These are phyloP conservation scores for Chaetomium sp. DNA, from an alignment of 2,329 filamentous ascomycete species.

Conservation along the genomic window DNA sequence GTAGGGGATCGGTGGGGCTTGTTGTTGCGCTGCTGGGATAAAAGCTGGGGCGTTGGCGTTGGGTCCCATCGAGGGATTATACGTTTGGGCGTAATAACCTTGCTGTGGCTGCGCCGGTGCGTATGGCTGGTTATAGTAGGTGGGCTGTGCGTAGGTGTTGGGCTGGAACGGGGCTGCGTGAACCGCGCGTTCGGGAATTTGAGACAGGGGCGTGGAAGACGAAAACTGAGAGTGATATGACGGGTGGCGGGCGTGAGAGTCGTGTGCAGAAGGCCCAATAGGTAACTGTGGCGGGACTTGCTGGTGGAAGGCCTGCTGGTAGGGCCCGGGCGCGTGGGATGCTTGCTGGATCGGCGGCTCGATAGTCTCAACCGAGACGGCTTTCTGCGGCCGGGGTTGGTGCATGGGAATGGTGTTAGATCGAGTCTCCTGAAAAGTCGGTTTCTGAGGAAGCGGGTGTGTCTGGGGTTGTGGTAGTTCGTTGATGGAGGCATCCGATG, in stretches of 20 bases:
- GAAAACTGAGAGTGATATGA: conserved; percentile 66
- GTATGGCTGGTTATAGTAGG: conserved; percentile 53
- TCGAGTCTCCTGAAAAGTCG: conserved; percentile 50
- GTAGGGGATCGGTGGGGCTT: conserved; percentile 34
- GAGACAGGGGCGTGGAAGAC: conserved; percentile 74
- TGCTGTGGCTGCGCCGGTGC: conserved; percentile 52
- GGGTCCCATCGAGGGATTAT: conserved; percentile 37
- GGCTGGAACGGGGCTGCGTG: conserved; percentile 88
- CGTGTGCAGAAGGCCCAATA: conserved; percentile 49
- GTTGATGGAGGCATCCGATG: conserved; percentile 38
- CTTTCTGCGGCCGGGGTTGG: conserved; percentile 89
- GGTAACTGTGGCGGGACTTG: conserved; percentile 75
- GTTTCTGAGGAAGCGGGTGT: conserved; percentile 53
- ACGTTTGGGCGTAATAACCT: conserved; percentile 59
- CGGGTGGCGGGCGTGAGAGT: conserved; percentile 56
- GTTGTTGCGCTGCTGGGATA: conserved; percentile 47
- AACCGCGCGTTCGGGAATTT: conserved; percentile 87
- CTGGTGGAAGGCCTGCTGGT: conserved; percentile 87
- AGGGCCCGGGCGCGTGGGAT: conserved; percentile 40
- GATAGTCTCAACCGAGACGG: conserved; percentile 87
- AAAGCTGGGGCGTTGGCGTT: conserved; percentile 45
- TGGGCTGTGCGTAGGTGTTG: conserved; percentile 53
- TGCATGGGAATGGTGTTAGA: conserved; percentile 65
- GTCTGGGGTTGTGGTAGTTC: conserved; percentile 52
- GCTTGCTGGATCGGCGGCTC: conserved; percentile 64